Conservation (phyloP, 495 filamentous ascomycete genomes). For the Neurospora sp. region DNA sequence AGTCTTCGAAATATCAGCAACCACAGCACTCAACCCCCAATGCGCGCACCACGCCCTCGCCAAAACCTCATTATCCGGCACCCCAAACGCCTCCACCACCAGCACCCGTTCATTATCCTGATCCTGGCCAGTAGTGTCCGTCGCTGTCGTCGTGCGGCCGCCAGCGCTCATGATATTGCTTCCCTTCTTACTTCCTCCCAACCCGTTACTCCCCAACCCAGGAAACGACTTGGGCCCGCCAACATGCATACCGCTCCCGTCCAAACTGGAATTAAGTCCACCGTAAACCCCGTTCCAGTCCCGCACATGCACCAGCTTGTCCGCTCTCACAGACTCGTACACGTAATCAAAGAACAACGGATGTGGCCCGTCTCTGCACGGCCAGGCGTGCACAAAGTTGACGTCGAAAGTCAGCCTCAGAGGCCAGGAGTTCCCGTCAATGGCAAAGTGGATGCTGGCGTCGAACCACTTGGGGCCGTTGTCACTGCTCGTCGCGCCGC, state of each 20-base stretch:
- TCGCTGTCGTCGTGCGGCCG: background rate
- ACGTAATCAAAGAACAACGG: slow-evolving; percentile 59
- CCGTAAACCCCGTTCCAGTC: slow-evolving; percentile 44
- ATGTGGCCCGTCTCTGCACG: slow-evolving; percentile 60
- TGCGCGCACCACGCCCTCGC: slow-evolving; percentile 63
- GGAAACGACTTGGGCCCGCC: background rate
- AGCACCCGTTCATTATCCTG: slow-evolving; percentile 49
- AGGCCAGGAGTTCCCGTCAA: slow-evolving; percentile 53
- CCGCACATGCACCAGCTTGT: slow-evolving; percentile 49
- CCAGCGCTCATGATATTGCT: background rate
- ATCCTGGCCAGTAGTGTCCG: slow-evolving; percentile 1
- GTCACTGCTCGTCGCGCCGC: background rate
- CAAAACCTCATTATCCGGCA: slow-evolving; percentile 61
- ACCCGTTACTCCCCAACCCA: background rate
- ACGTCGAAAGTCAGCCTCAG: slow-evolving; percentile 54
- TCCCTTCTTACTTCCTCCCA: background rate
- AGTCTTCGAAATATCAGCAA: slow-evolving; percentile 55
- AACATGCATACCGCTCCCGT: background rate
- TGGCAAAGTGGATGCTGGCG: slow-evolving; percentile 56
- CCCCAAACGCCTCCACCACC: slow-evolving; percentile 60
- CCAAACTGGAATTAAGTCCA: background rate
- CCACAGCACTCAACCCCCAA: slow-evolving; percentile 56
- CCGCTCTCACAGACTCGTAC: slow-evolving; percentile 42
- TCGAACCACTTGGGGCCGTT: slow-evolving; percentile 42
- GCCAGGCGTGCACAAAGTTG: slow-evolving; percentile 53